These are phyloP conservation scores for Schizochytrium sp. DNA, from an alignment of 108 stramenopile species.

Conservation along the genomic window DNA sequence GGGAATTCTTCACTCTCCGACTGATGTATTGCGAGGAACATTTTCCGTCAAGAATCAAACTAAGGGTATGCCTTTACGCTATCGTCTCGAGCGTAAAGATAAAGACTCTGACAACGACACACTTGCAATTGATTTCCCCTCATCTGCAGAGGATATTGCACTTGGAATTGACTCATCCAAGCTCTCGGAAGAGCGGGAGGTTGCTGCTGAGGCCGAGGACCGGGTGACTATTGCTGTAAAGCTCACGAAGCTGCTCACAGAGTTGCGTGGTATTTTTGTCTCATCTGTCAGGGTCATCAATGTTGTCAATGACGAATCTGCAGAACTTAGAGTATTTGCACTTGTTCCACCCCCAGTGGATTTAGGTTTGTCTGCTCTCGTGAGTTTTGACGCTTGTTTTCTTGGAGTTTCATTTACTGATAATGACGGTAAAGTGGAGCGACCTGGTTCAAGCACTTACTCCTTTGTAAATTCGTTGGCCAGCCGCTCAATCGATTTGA, in stretches of 20 bases:
- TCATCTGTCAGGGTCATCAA: not conserved
- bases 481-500: not conserved
- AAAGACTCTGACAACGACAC: too few species aligned
- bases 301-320: not conserved
- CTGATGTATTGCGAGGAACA: not conserved
- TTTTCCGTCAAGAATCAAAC: not conserved
- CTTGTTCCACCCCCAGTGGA: not conserved
- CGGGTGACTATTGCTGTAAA: too few species aligned
- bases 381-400: not conserved
- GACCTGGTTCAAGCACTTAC: not conserved
- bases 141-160: too few species aligned
- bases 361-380: not conserved
- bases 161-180: too few species aligned
- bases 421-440: not conserved
- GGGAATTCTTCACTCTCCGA: not conserved
- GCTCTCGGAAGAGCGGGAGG: too few species aligned
- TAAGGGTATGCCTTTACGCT: not conserved
- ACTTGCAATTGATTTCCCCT: too few species aligned
- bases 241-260: too few species aligned
- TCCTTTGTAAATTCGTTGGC: not conserved
- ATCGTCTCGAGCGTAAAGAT: too few species aligned
- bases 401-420: not conserved
- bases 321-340: not conserved
- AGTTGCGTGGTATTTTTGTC: not conserved
- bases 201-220: too few species aligned